Base-by-base conservation (phyloP, 208 protist genomes). In the Acanthamoeba sp. region DNA sequence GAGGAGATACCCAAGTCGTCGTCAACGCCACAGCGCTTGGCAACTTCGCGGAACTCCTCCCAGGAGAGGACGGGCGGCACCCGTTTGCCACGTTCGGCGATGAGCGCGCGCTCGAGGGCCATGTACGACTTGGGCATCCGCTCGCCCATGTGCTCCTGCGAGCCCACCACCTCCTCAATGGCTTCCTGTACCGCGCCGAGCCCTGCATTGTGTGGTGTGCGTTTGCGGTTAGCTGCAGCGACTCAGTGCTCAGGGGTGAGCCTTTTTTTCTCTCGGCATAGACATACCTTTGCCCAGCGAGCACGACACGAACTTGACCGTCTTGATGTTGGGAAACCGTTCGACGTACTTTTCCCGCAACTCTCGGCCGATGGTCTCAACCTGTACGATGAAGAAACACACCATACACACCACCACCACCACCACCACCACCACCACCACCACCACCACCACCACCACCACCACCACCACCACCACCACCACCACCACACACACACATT, bases 51-150 rank as follows among this genome's bases (percentile, higher is more conserved):
- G 29, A 45, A 71, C 22, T 91, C 85, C 18, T 91, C 36, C 85
- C 85, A 91, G 22, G 48, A 29, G 22, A 91, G 42, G 32, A 91
- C 85, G 14, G 85, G 85, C 36, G 85, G 85, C 29, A 73, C 36
- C 6, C 48, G 85, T 52, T 91, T 71, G 27, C 10, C 42, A 2
- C 85, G 50, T n/a, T 71, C 57, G n/a, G 48, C 85, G 24, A 91
- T 73, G 55, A 91, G 50, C 22, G 48, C 85, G 7, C 57, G 48
- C 85, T 91, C 85, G 38, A 91, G 57, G 22, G 48, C 34, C 85
- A 91, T 73, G 59, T 91, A 91, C 27, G 59, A 73, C 55, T 91
- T 91, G 55, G 85, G 85, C 85, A 91, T 91, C 22, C 55, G 85
- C 38, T 71, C 55, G 36, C 85, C 85, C 59, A 91, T 91, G 55